A percentile compares a stretch with the other conserved stretches of the same genome.
phyloP scores from a whole-genome alignment of 169 alveolate genomes.

The Plasmodium berghei region DNA sequence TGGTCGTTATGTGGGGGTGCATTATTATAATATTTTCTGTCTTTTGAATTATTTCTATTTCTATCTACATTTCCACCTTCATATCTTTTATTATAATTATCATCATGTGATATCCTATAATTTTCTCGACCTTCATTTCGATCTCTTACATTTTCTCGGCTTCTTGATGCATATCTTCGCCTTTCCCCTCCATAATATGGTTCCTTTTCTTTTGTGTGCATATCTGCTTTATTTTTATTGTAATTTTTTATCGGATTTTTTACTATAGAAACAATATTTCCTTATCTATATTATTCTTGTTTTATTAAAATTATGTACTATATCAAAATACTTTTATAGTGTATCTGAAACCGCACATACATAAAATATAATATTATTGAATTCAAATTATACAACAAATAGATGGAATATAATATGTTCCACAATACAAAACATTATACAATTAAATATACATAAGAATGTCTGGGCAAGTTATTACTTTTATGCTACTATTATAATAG shows the following conservation, averaged over 20 bases:
- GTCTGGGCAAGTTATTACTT: too few species aligned
- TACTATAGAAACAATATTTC: too few species aligned
- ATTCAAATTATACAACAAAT: too few species aligned
- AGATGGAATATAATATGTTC: too few species aligned
- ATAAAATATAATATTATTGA: too few species aligned
- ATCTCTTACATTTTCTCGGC: slow-evolving; percentile 42
- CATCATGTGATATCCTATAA: neutral
- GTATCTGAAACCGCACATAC: too few species aligned
- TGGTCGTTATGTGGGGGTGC: slow-evolving; percentile 12
- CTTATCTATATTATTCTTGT: too few species aligned
- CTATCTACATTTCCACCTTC: neutral
- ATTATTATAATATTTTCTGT: slow-evolving; percentile 24
- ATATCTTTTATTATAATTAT: slow-evolving; percentile 6
- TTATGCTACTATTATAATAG: too few species aligned
- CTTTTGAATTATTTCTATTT: neutral
- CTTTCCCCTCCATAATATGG: slow-evolving; percentile 25
- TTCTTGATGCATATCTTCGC: slow-evolving; percentile 36
- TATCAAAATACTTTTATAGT: too few species aligned
- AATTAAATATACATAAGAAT: too few species aligned
- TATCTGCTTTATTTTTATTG: slow-evolving; percentile 17
- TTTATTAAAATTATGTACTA: too few species aligned
- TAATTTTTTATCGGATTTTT: neutral
- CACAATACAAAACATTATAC: too few species aligned
- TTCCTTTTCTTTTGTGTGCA: slow-evolving; percentile 23
- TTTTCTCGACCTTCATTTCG: slow-evolving; percentile 25